phyloP scores from a whole-genome alignment of 2,329 filamentous ascomycete species.

The Xylogone sp. region DNA sequence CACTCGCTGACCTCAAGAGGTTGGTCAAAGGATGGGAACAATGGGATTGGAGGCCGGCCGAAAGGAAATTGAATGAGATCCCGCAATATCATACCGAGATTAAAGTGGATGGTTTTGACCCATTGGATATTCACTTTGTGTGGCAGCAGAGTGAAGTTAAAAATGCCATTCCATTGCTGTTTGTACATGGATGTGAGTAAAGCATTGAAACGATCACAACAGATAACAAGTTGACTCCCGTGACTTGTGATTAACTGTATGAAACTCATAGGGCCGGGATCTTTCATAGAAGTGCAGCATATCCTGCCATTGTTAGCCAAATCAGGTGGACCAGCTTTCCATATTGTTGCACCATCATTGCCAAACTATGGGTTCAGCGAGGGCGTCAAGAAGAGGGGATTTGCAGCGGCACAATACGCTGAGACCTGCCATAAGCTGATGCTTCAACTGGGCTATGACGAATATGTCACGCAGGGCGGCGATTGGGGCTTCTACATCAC shows the following conservation, averaged over 20 bases:
- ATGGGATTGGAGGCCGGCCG: constrained; percentile 59
- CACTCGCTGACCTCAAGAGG: constrained; percentile 55
- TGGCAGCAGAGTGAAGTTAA: constrained; percentile 47
- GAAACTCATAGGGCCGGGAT: constrained; percentile 54
- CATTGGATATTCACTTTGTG: constrained; percentile 61
- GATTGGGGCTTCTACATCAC: constrained; percentile 70
- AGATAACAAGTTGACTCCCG: too few species aligned
- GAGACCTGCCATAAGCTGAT: constrained; percentile 66
- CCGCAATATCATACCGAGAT: constrained; percentile 55
- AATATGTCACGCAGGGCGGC: constrained; percentile 62
- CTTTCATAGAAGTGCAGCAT: constrained; percentile 63
- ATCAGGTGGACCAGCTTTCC: constrained; percentile 40
- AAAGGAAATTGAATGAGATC: constrained; percentile 54
- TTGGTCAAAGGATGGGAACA: constrained; percentile 54
- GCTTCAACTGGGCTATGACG: constrained; percentile 59
- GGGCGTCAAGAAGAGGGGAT: constrained; percentile 44
- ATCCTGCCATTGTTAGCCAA: constrained; percentile 47
- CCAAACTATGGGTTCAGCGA: constrained; percentile 49
- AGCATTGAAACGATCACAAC: too few species aligned
- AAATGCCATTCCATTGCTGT: constrained; percentile 55
- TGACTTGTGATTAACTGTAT: constrained; percentile 11
- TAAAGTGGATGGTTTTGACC: constrained; percentile 53
- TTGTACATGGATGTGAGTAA: constrained; percentile 56
- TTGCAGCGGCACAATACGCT: constrained; percentile 56
- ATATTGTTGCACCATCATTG: constrained; percentile 54